Conservation (phyloP, 148 eudicot species). For the Arbutus unedo region DNA sequence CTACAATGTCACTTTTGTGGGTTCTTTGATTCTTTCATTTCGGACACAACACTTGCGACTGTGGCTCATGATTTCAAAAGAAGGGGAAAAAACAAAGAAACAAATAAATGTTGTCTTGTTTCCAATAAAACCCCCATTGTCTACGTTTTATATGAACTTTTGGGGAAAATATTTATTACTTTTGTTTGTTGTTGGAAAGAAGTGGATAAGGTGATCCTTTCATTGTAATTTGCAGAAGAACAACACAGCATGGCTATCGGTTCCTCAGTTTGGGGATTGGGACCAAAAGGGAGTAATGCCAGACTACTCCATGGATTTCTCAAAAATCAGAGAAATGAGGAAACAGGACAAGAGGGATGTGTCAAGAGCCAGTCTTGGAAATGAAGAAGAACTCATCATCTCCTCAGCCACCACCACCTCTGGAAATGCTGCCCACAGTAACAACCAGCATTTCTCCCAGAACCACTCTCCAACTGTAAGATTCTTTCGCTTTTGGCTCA, state of each 20-base stretch:
- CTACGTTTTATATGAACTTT: not conserved
- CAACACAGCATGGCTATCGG: slow-evolving; percentile 72
- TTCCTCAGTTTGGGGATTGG: slow-evolving; percentile 98
- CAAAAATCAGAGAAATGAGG: slow-evolving; percentile 89
- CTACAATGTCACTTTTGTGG: not conserved
- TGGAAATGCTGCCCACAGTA: slow-evolving; percentile 30
- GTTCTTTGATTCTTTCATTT: not conserved
- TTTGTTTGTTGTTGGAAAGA: not conserved
- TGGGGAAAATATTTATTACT: not conserved
- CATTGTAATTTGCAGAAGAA: slow-evolving; percentile 39
- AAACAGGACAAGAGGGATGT: slow-evolving; percentile 92
- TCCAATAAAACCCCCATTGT: not conserved
- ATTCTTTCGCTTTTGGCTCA: slow-evolving; percentile 7
- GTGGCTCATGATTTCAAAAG: not conserved
- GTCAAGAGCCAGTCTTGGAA: slow-evolving; percentile 91
- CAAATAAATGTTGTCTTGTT: not conserved
- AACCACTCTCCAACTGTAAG: slow-evolving; percentile 79
- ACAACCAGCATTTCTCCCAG: slow-evolving; percentile 45
- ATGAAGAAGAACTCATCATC: slow-evolving; percentile 77
- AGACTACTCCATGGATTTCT: slow-evolving; percentile 90
- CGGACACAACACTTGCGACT: not conserved
- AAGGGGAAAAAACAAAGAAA: not conserved
- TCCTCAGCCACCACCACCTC: slow-evolving; percentile 51
- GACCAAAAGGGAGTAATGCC: slow-evolving; percentile 80
- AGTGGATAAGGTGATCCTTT: slow-evolving; percentile 14